Conservation (phyloP, 164 flowering plant genomes). For the Vitis rotundifolia region DNA sequence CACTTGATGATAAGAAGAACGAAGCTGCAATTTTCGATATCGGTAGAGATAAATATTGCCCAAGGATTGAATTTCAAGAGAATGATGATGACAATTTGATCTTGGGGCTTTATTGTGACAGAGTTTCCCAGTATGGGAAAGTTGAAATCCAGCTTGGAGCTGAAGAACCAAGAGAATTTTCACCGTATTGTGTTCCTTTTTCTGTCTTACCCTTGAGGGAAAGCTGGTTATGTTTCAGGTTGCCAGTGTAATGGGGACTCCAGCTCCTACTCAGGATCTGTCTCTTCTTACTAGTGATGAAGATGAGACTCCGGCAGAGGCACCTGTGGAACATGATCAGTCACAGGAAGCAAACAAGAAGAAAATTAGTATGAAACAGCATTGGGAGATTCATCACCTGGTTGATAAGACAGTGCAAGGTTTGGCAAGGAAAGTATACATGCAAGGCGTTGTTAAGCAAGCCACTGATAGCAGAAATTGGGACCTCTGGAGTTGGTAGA, state of each 20-base stretch:
- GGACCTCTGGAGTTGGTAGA: conserved; percentile 85
- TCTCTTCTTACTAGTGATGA: conserved; percentile 32
- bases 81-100: conserved; percentile 83
- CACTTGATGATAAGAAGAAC: conserved; percentile 39
- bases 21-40: conserved; percentile 57
- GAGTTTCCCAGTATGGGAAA: conserved; percentile 53
- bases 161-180: conserved; percentile 60
- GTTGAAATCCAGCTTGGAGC: conserved; percentile 48
- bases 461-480: conserved; percentile 72
- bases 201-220: conserved; percentile 82
- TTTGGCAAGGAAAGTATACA: conserved; percentile 65
- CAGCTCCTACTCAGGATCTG: conserved; percentile 21
- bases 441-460: conserved; percentile 83
- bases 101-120: conserved; percentile 72
- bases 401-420: conserved; percentile 83
- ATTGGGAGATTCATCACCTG: conserved; percentile 52
- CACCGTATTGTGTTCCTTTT: conserved; percentile 67
- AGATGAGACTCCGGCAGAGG: conserved; percentile 20
- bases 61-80: conserved; percentile 83
- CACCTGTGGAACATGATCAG: conserved; percentile 18
- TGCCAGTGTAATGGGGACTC: conserved; percentile 51
- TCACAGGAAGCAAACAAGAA: conserved; percentile 13
- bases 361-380: conserved; percentile 7
- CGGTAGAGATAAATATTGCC: conserved; percentile 55
- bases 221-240: conserved; percentile 71